Percentiles rank a stretch among this genome's conserved stretches.
Conservation (phyloP, 139 green algal species). For the Zygnema circumcarinatum region DNA sequence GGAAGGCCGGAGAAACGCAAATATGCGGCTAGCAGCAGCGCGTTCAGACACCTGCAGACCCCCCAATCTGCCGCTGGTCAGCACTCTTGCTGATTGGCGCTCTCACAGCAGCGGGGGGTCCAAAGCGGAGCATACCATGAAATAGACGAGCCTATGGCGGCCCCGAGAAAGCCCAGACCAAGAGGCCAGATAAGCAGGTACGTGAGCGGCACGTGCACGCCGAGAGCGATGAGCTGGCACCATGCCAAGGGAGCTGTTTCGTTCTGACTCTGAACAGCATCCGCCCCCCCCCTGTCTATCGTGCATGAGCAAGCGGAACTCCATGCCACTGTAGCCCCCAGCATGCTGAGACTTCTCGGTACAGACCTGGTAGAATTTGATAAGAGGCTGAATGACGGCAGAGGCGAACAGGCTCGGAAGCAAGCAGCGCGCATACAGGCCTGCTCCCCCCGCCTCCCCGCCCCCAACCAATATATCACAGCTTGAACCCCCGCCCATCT, state of each 20-base stretch:
- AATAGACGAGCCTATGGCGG: conserved; percentile 8
- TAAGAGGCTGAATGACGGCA: neutral
- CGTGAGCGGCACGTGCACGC: conserved; percentile 30
- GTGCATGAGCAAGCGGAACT: neutral
- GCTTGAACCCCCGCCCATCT: neutral
- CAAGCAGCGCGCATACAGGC: neutral
- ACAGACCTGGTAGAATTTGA: conserved; percentile 3
- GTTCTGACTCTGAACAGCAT: conserved; percentile 38
- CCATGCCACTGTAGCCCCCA: neutral
- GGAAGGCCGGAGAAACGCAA: neutral
- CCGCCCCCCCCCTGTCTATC: neutral
- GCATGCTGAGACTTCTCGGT: neutral
- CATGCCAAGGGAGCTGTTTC: conserved; percentile 7
- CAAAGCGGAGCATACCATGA: conserved; percentile 12
- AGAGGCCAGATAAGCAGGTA: conserved; percentile 44
- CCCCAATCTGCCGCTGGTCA: no score
- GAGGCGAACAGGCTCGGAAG: neutral
- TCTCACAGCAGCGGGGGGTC: no score
- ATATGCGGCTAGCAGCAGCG: neutral
- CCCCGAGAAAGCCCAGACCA: conserved; percentile 40
- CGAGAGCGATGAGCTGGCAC: conserved; percentile 22
- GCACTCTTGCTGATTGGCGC: no score
- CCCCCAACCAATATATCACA: no score
- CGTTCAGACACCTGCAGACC: conserved; percentile 6
- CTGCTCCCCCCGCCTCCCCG: neutral